Evolutionary conservation across 2,329 filamentous ascomycete genomes (phyloP), one percentile per base, ranked within the genome.

Genomic region (Acrodontium crateriforme): DNA sequence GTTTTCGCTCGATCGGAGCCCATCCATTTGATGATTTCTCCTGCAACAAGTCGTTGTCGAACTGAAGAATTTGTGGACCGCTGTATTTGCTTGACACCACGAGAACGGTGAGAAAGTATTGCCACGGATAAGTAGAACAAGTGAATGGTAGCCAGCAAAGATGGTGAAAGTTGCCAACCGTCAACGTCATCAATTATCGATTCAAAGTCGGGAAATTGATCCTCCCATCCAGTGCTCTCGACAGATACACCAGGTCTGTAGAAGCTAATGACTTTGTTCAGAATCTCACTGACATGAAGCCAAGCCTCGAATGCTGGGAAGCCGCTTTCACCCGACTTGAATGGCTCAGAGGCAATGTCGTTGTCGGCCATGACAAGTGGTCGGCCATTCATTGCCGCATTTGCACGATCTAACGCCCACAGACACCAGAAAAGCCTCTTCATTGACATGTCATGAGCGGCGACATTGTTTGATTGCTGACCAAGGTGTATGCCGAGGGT

Each of bases 111-210:
- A 3, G 67, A 69, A 2, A 69, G 53, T 40, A 72, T 69, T 18
- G 63, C 65, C 28, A 69, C 63, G 13, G 63, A 59, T 39, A 71
- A 63, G 33, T 71, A 70, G 44, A 64, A 69, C 2, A 71, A 46
- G 31, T 71, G 68, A 6, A 71, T 47, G 5, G 68, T 54, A 9
- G 56, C 53, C 44, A 54, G 56, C 42, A 37, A 53, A 43, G 24
- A 52, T 41, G 24, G 48, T 38, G 32, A 54, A 38, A 31, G 54
- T 30, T 43, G 47, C 56, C 35, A 60, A 47, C 28, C 55, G 45
- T 12, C 46, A 43, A 32, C 53, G 42, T 29, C 52, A 19, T 42
- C 54, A 4, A 61, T 47, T 39, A 63, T 55, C 28, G 58, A 56
- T 34, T 60, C 58, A 21, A 62, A 56, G 3, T 56, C 54, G n/a